Evolutionary conservation across 2,329 filamentous ascomycete species (phyloP), one percentile per base, ranked within the genome.

Genomic region (Pezicula rhizophila): DNA sequence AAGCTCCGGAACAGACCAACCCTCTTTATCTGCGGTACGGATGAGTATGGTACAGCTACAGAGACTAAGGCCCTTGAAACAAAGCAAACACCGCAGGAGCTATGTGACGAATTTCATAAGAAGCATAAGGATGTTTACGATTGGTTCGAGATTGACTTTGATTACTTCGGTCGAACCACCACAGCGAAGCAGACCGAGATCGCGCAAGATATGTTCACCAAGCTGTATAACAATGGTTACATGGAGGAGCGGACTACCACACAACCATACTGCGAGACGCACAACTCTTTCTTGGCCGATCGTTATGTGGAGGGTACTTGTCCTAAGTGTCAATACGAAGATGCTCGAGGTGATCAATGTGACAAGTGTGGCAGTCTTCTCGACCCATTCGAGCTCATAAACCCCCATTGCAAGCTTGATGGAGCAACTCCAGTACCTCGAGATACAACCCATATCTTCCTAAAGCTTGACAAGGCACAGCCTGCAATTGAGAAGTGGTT

Each of bases 61-160:
- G 92, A 96, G 70, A 96, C 92, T 23, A 96, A 95, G 73, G 92
- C 92, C 4, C 80, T 96, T 37, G 89, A 95, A 66, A 89, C 93
- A 66, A 85, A 85, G 12, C 75, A 90, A 55, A 89, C 85, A 11
- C 90, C 92, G 18, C 78, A 87, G 61, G 79, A 91, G 64, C 81
- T 97, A 11, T 96, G 92, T 73, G 82, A 87, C 69, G 95, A 96
- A 73, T 96, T 95, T 74, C 88, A 95, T 71, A 82, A 82, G 61
- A 82, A 95, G 51, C 92, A 96, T 71, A 83, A 89, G 61, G 88
- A 87, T 43, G 86, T 96, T 57, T 97, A 97, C 69, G 80, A 95
- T 67, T 96, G 92, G 89, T 99, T 99, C 72, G 82, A 90, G 64
- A 92, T 97, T 63, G 84, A 80, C 50, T 97, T 97, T 65, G 92